Evolutionary conservation across 179 eudicot genomes (phyloP), one percentile per base, ranked within the genome.

Genomic region (Sideroxylon spinosum): DNA sequence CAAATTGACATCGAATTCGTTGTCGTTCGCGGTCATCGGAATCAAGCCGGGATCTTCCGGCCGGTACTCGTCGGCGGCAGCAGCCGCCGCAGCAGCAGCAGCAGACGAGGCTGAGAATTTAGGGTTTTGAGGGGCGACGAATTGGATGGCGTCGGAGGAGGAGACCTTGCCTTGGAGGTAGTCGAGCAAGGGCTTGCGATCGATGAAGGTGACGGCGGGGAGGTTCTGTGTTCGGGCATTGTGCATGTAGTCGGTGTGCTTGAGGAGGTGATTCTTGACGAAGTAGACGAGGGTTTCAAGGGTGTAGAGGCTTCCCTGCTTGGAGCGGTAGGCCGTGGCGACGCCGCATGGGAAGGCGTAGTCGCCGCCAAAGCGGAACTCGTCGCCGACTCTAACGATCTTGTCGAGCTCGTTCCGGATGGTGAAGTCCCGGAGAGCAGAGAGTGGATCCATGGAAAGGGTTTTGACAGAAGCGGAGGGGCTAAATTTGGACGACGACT

Each of bases 281-380:
- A 90, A 93, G 86, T 83, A 86, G 73, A 95, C 86, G 23, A 95
- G 93, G 86, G 96, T 89, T 80, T 95, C 97, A 62, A 95, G 94
- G 6, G 97, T 87, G 90, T 93, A 93, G 86, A 86, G 88, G 29
- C 80, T 86, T 37, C 91, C 91, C 68, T 86, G 91, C 73, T 93
- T 93, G 6, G 98, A 91, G 14, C 88, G 88, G 79, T 93, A 95
- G 0, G 98, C 92, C 20, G 97, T 93, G 60, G 88, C 88, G 78
- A 75, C n/a, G 49, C 87, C 37, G 83, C 89, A 86, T 0, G 97
- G 97, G 88, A 93, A 95, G 46, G 87, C 28, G 87, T 84, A 85
- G 16, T 79, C 80, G 70, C 81, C 70, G 72, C 87, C 85, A 91
- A 94, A 94, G 0, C 87, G 91, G 81, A 85, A 88, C 9, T 90